A percentile compares a stretch with the other conserved stretches of the same genome.
Evolutionary conservation across 1,284 basidiomycete genomes (phyloP).

Genomic region (Cutaneotrichosporon curvatum): DNA sequence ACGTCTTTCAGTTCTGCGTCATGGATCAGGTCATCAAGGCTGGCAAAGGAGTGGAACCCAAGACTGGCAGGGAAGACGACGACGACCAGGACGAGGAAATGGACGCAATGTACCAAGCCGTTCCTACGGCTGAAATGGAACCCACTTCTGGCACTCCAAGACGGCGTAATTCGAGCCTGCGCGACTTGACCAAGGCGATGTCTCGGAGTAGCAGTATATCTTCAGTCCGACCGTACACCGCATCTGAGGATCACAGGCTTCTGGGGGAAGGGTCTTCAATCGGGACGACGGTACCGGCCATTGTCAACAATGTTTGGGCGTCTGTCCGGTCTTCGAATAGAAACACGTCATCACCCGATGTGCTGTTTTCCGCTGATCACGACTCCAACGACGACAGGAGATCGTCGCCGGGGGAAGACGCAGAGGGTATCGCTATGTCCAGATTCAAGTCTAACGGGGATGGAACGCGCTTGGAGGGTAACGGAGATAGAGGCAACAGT

Average conservation of each 20-base stretch:
- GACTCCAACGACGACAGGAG: too few relatives aligned
- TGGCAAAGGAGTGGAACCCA: constrained; percentile 14
- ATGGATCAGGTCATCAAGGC: constrained; percentile 47
- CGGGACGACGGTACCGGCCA: background rate
- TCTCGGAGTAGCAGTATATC: constrained; percentile 4
- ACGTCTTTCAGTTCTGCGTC: constrained; percentile 60
- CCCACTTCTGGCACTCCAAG: background rate
- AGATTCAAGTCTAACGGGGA: too few relatives aligned
- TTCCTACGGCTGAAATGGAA: constrained; percentile 9
- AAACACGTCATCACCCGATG: too few relatives aligned
- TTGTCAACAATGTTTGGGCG: constrained; percentile 1
- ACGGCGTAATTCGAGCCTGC: constrained; percentile 2
- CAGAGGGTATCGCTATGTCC: too few relatives aligned
- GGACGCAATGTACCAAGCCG: constrained; percentile 10
- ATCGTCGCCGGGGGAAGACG: too few relatives aligned
- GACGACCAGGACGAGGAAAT: constrained; percentile 12
- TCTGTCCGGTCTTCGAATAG: background rate
- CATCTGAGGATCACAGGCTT: constrained; percentile 1
- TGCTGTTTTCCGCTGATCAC: background rate
- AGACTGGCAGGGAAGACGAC: background rate
- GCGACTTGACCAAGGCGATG: background rate
- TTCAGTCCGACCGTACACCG: background rate
- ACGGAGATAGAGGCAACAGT: background rate
- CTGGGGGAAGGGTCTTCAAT: background rate
- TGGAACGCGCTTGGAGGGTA: too few relatives aligned